Percentiles rank a stretch among this genome's conserved stretches.
phyloP scores from a whole-genome alignment of 352 stramenopile species.

The Phytophthora pinifolia region DNA sequence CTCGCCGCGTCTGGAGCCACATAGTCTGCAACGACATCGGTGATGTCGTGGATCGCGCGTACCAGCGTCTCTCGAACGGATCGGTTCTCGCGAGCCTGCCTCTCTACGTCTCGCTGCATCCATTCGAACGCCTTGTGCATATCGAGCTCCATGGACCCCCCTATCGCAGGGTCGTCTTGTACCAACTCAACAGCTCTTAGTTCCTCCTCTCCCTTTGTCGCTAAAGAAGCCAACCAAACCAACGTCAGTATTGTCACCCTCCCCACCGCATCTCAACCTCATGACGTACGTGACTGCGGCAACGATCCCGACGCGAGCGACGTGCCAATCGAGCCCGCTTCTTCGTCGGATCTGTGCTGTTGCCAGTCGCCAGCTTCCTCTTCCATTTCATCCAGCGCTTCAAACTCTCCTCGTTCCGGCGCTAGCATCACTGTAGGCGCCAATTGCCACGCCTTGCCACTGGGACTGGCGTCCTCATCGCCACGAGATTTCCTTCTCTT shows the following conservation, averaged over 20 bases:
- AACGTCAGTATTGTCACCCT: slow-evolving; percentile 3
- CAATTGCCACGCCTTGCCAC: slow-evolving; percentile 20
- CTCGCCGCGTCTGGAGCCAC: slow-evolving; percentile 11
- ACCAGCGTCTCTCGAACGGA: slow-evolving; percentile 26
- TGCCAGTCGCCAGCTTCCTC: not conserved
- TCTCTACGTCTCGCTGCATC: slow-evolving; percentile 49
- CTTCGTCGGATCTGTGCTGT: slow-evolving; percentile 5
- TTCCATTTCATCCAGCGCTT: not conserved
- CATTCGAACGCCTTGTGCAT: slow-evolving; percentile 36
- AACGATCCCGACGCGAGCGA: slow-evolving; percentile 17
- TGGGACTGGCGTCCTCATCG: not conserved
- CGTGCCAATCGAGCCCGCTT: slow-evolving; percentile 11
- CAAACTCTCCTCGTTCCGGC: slow-evolving; percentile 4
- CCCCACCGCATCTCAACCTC: not conserved
- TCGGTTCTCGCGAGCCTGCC: slow-evolving; percentile 35
- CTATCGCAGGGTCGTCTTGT: not conserved
- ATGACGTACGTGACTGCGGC: slow-evolving; percentile 16
- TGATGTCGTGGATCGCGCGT: slow-evolving; percentile 29
- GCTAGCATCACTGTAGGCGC: slow-evolving; percentile 17
- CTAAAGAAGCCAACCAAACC: slow-evolving; percentile 5
- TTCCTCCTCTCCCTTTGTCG: not conserved
- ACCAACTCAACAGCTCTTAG: not conserved
- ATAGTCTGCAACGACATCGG: slow-evolving; percentile 28
- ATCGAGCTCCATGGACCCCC: slow-evolving; percentile 17
- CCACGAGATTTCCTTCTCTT: slow-evolving; percentile 8